phyloP scores from a whole-genome alignment of 345 rosid genomes.

The Hevea brasiliensis region DNA sequence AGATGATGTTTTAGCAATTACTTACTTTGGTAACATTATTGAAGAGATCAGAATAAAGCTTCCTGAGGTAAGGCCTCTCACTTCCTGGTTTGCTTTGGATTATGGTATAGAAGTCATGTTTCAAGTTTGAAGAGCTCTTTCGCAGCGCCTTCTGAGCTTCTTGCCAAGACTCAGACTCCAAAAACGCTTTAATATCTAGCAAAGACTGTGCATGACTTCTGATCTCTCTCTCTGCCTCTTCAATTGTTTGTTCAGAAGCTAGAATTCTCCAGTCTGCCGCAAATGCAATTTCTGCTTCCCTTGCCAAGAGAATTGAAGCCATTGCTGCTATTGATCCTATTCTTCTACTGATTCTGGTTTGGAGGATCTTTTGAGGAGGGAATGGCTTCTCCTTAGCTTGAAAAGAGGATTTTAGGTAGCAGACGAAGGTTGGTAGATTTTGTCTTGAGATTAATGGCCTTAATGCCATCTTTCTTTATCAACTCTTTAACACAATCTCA shows the following conservation, averaged over 20 bases:
- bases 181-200: conserved; percentile 34
- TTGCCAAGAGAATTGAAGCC: conserved; percentile 15
- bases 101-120: conserved; percentile 64
- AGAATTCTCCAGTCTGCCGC: conserved; percentile 34
- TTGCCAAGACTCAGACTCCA: conserved; percentile 51
- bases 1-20: no score
- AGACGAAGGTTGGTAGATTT: background rate
- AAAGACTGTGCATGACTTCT: conserved; percentile 38
- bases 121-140: conserved; percentile 55
- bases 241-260: conserved; percentile 46
- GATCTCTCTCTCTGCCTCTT: conserved; percentile 41
- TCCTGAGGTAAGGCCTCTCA: no score
- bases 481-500: background rate
- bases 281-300: conserved; percentile 25
- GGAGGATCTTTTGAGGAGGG: conserved; percentile 5
- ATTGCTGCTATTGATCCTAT: conserved; percentile 21
- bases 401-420: background rate
- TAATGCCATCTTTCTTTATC: background rate
- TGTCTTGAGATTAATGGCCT: background rate
- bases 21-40: background rate
- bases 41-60: conserved; percentile 2
- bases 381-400: conserved; percentile 2
- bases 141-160: conserved; percentile 63
- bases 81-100: conserved; percentile 58
- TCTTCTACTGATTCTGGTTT: conserved; percentile 30